phyloP scores from a whole-genome alignment of 2,329 filamentous ascomycete species.

The Aspergillus sp. region DNA sequence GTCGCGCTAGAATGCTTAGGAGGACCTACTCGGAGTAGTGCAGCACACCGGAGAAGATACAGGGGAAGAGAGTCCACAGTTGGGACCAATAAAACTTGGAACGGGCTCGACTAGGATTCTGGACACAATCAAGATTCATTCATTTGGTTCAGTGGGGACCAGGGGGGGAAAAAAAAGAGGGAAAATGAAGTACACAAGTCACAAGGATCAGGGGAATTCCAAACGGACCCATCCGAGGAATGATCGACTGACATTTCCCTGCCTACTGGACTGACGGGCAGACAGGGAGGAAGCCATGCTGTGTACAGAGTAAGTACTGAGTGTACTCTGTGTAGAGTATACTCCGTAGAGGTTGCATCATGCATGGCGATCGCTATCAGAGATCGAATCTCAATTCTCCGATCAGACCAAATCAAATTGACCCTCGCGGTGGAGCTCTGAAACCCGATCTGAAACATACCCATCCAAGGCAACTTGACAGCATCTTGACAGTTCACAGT shows the following conservation, averaged over 20 bases:
- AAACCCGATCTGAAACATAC: constrained; percentile 11
- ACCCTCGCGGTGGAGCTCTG: constrained; percentile 7
- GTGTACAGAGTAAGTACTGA: too few species aligned
- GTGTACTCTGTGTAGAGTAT: too few species aligned
- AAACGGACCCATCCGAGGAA: background rate
- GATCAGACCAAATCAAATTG: background rate
- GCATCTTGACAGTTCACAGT: background rate
- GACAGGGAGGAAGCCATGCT: too few species aligned
- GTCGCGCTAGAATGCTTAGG: background rate
- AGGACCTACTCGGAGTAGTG: too few species aligned
- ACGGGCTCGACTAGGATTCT: background rate
- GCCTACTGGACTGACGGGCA: too few species aligned
- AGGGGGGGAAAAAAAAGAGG: background rate
- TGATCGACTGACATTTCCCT: too few species aligned
- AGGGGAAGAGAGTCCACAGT: background rate
- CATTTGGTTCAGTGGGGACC: background rate
- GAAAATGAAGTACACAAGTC: too few species aligned
- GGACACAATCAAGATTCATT: background rate
- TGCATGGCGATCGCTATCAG: background rate
- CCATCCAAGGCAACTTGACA: background rate
- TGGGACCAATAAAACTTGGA: constrained; percentile 1
- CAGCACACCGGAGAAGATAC: background rate
- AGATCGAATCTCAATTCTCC: background rate
- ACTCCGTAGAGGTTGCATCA: background rate
- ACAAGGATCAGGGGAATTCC: background rate